Percentiles rank a stretch among this genome's conserved stretches.
Evolutionary conservation across 2,329 filamentous ascomycete species (phyloP).

Genomic region (Botryosphaeria dothidea): DNA sequence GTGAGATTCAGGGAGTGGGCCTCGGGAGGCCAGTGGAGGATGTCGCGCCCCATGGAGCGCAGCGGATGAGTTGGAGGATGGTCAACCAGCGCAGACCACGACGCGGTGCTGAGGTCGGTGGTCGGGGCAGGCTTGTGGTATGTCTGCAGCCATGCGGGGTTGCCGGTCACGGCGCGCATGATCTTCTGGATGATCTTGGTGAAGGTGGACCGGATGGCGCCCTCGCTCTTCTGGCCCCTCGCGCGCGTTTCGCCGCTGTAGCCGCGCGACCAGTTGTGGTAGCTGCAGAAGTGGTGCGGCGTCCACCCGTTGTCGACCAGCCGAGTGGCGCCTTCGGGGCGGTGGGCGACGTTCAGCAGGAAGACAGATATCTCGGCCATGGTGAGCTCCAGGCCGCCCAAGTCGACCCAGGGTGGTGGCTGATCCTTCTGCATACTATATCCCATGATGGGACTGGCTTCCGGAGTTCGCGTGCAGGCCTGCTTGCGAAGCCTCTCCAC

Average conservation of each 20-base stretch:
- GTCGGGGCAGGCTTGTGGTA: background rate
- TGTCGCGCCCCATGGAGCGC: background rate
- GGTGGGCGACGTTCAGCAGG: conserved; percentile 6
- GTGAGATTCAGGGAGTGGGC: background rate
- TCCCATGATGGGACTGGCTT: background rate
- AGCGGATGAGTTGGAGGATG: background rate
- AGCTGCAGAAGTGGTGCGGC: background rate
- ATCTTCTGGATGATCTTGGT: conserved; percentile 3
- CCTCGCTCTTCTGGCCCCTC: background rate
- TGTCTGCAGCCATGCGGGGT: background rate
- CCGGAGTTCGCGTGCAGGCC: background rate
- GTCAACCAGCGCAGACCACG: background rate
- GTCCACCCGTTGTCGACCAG: background rate
- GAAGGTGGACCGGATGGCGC: conserved; percentile 4
- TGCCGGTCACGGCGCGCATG: background rate
- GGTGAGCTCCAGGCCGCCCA: background rate
- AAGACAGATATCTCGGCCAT: conserved; percentile 6
- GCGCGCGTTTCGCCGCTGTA: too few relatives aligned
- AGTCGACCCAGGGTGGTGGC: background rate
- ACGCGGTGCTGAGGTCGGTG: background rate
- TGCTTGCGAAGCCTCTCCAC: background rate
- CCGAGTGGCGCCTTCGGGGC: background rate
- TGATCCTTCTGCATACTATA: background rate
- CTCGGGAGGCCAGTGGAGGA: background rate
- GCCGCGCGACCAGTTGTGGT: conserved; percentile 1